These are phyloP conservation scores for Lodderomyces parapsilosis DNA, from an alignment of 1,139 yeast species.

Conservation along the genomic window DNA sequence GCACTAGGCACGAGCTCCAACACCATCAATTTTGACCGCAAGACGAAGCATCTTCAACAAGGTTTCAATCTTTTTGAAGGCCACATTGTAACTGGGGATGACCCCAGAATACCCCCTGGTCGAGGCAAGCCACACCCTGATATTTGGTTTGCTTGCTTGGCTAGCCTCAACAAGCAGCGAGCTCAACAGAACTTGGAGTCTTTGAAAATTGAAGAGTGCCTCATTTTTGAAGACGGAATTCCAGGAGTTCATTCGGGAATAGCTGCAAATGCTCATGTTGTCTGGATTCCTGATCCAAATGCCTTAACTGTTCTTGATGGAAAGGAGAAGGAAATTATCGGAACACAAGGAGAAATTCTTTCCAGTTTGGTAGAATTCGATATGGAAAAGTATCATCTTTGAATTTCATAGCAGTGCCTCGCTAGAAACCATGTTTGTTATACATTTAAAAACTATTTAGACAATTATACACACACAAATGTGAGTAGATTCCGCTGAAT, in stretches of 20 bases:
- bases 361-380: constrained; percentile 55
- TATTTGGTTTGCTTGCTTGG: constrained; percentile 83
- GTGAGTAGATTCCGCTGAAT: too few species aligned
- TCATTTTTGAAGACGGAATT: constrained; percentile 91
- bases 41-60: constrained; percentile 65
- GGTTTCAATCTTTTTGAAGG: constrained; percentile 64
- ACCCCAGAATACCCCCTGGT: constrained; percentile 74
- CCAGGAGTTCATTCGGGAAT: constrained; percentile 83
- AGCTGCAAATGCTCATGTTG: constrained; percentile 80
- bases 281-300: constrained; percentile 88
- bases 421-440: too few species aligned
- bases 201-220: constrained; percentile 71
- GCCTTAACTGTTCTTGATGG: constrained; percentile 55
- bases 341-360: constrained; percentile 52
- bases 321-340: constrained; percentile 45
- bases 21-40: constrained; percentile 54
- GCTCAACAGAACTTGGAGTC: constrained; percentile 32
- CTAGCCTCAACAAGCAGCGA: constrained; percentile 56
- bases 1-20: constrained; percentile 93
- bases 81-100: constrained; percentile 86
- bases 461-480: too few species aligned
- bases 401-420: not conserved
- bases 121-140: constrained; percentile 93
- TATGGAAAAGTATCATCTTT: constrained; percentile 40
- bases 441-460: too few species aligned